Percentiles rank a stretch among this genome's conserved stretches.
Conservation (phyloP, 73 alveolate species). For the Paramecium sonneborni region DNA sequence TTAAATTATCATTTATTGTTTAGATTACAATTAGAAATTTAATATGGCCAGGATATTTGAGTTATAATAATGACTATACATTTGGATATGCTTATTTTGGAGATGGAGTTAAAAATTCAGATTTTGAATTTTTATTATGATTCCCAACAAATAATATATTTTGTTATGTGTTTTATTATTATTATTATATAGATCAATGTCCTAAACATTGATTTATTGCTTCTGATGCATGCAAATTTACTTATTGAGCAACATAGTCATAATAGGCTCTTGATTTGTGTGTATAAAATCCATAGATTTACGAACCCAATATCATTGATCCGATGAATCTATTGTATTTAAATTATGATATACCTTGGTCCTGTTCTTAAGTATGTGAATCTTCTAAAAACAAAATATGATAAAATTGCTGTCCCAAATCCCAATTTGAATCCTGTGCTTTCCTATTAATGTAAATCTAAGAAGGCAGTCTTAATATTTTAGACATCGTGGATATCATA, state of each 20-base stretch:
- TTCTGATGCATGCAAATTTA: constrained; percentile 31
- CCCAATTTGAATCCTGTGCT: constrained; percentile 10
- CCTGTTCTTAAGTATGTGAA: constrained; percentile 38
- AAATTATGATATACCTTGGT: background rate
- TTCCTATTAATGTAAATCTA: background rate
- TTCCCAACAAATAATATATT: background rate
- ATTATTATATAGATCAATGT: background rate
- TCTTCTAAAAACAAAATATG: background rate
- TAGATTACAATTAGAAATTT: constrained; percentile 76
- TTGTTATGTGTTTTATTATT: background rate
- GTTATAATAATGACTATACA: constrained; percentile 26
- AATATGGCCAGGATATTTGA: constrained; percentile 93
- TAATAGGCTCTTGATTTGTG: constrained; percentile 30
- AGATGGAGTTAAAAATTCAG: constrained; percentile 47
- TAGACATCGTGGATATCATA: constrained; percentile 9
- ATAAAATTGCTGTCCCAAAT: background rate
- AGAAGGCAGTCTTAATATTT: constrained; percentile 21
- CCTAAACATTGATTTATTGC: constrained; percentile 37
- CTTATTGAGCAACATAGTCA: constrained; percentile 28
- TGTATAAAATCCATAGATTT: constrained; percentile 34
- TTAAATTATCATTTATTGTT: background rate
- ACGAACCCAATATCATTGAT: background rate
- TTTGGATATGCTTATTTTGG: constrained; percentile 61
- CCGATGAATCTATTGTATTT: background rate
- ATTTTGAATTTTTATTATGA: constrained; percentile 55